Base-by-base conservation (phyloP, 257 asterid species). In the Leonotis leonurus region DNA sequence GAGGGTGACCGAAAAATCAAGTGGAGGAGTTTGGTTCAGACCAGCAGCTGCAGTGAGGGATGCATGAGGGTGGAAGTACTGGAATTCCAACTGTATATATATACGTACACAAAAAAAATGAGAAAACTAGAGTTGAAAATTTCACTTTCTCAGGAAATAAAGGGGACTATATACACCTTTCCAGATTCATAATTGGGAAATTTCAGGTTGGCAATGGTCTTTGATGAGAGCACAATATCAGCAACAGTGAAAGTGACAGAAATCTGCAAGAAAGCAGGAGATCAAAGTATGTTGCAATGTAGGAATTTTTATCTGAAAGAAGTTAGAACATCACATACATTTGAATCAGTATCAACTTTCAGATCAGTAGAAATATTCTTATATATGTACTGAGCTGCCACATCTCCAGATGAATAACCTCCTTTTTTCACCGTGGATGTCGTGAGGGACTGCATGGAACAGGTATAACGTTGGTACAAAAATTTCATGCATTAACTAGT, bases 281-380 rank as follows among this genome's bases (percentile, higher is more conserved):
- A 57, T 71, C 27, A 45, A 18, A 40, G 21, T 65, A 66, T 21
- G 53, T 25, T 39, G 52, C 51, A 8, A 9, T 40, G 54, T 3
- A 36, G 50, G n/a, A 24, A 22, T 6, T 2, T 43, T 20, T n/a
- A 45, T 22, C 18, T 39, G 51, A 60, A 21, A 40, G 72, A 49
- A 56, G 71, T 35, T 26, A 36, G 67, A 53, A 51, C 3, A 0
- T 36, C 27, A 39, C 87, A 58, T 71, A 90, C 96, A 58, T 85
- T 87, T 65, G 95, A 87, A 39, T 78, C 96, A 1, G 97, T 90
- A 73, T 90, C 97, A 72, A 90, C 86, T 87, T 83, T 87, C 62
- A 85, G 68, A 77, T 87, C 89, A 40, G 83, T 67, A 39, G 81
- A 62, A 41, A 81, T 68, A 56, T 88, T 80, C 74, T 75, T 90